Conservation (phyloP, 2,329 filamentous ascomycete genomes). For the Rugonectria rugulosa region DNA sequence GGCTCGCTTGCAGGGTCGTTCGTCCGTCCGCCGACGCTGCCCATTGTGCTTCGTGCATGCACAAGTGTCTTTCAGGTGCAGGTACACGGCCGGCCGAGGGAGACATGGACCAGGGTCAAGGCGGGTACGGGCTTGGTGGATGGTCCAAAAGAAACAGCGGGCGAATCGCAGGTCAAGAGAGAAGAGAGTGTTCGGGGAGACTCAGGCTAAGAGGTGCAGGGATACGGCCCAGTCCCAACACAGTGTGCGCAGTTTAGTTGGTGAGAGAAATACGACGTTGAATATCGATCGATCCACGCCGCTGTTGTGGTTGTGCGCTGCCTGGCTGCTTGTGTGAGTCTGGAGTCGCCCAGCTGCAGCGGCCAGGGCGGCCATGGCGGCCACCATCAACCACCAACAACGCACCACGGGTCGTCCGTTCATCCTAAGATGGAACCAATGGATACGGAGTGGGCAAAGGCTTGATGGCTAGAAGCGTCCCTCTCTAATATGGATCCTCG, state of each 20-base stretch:
- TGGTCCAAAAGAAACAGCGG: slow-evolving; percentile 31
- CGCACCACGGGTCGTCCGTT: slow-evolving; percentile 16
- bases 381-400: slow-evolving; percentile 22
- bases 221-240: slow-evolving; percentile 12
- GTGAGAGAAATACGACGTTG: background rate
- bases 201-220: slow-evolving; percentile 14
- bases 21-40: slow-evolving; percentile 19
- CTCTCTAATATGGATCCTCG: slow-evolving; percentile 16
- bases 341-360: slow-evolving; percentile 8
- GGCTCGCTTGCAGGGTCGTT: slow-evolving; percentile 24
- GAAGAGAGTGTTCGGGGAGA: slow-evolving; percentile 30
- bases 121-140: slow-evolving; percentile 14
- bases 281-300: slow-evolving; percentile 1
- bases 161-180: slow-evolving; percentile 30
- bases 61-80: slow-evolving; percentile 37
- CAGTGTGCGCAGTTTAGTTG: slow-evolving; percentile 8
- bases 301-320: slow-evolving; percentile 10
- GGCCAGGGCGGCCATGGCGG: slow-evolving; percentile 17
- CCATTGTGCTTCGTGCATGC: slow-evolving; percentile 30
- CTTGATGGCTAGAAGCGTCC: background rate
- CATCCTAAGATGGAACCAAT: slow-evolving; percentile 6
- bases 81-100: slow-evolving; percentile 33
- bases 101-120: slow-evolving; percentile 28
- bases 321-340: slow-evolving; percentile 2
- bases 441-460: background rate